Evolutionary conservation across 352 stramenopile species (phyloP), one percentile per base, ranked within the genome.

Genomic region (Phytophthora melonis): DNA sequence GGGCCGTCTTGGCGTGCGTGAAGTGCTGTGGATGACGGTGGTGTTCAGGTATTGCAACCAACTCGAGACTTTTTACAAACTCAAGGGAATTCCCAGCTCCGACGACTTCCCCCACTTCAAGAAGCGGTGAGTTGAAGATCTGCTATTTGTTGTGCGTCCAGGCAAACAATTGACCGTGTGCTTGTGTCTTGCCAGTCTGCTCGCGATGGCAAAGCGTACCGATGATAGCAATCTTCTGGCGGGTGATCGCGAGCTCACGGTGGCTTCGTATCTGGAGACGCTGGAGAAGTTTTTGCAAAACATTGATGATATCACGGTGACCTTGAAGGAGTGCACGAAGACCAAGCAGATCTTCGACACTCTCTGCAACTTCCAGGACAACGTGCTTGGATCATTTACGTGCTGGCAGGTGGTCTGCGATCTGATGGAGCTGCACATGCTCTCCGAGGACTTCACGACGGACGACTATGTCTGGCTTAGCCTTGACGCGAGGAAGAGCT

Each of bases 381-480:
- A 95, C 45, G 84, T 76, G 7, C 80, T 95, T 41, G 88, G 88
- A n/a, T 93, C 88, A 13, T 95, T 94, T 78, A 95, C 88, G n/a
- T 92, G 88, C 67, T 95, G 88, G 88, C 88, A 95, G 70, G 76
- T 95, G 19, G 84, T 91, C 62, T 92, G 84, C 21, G 88, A 95
- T 66, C 63, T 95, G 41, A 86, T 94, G 70, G 87, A 92, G 61
- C 79, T 95, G 30, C 88, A 92, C 56, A 80, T 94, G 68, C 72
- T 95, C 63, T 43, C 70, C 5, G 75, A 91, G 43, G 75, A 84
- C 13, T 83, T 93, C 18, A 65, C 79, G 25, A 74, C 75, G 39
- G 83, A 92, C 32, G 83, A 94, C n/a, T 95, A 90, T 47, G 86
- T 95, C 57, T 95, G 87, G 87, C 80, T 95, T 14, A 93, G 76